Conservation (phyloP, 2,329 filamentous ascomycete genomes). For the Blastomyces gilchristii region DNA sequence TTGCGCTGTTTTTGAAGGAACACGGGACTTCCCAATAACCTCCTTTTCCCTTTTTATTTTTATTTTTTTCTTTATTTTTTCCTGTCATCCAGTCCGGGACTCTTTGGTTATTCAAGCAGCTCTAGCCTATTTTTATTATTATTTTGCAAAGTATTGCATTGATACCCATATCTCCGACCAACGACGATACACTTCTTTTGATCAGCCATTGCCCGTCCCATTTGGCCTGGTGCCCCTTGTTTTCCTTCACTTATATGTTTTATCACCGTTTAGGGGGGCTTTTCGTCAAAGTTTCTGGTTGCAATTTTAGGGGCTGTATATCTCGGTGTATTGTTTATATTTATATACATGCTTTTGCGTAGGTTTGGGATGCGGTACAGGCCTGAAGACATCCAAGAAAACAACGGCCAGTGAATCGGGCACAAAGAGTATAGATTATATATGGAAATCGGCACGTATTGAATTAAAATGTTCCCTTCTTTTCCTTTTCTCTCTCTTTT, state of each 20-base stretch:
- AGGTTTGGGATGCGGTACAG: background rate
- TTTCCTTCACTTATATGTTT: background rate
- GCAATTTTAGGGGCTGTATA: background rate
- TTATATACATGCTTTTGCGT: background rate
- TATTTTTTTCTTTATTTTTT: background rate
- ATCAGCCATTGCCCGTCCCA: background rate
- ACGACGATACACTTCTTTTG: background rate
- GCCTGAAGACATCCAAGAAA: background rate
- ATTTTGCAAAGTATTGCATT: background rate
- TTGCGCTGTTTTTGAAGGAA: conserved; percentile 56
- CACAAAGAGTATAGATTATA: background rate
- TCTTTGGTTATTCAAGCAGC: background rate
- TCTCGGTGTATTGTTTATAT: background rate
- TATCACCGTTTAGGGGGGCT: background rate
- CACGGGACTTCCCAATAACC: background rate
- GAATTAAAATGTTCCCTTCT: background rate
- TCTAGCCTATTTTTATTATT: background rate
- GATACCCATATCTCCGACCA: background rate
- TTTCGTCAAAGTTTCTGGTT: background rate
- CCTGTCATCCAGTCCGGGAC: background rate
- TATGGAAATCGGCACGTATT: background rate
- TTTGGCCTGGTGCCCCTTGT: background rate
- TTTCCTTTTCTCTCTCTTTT: background rate
- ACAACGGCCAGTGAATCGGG: background rate
- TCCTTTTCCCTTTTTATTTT: background rate